These are phyloP conservation scores for Psidium guajava DNA, from an alignment of 345 rosid genomes.

Conservation along the genomic window DNA sequence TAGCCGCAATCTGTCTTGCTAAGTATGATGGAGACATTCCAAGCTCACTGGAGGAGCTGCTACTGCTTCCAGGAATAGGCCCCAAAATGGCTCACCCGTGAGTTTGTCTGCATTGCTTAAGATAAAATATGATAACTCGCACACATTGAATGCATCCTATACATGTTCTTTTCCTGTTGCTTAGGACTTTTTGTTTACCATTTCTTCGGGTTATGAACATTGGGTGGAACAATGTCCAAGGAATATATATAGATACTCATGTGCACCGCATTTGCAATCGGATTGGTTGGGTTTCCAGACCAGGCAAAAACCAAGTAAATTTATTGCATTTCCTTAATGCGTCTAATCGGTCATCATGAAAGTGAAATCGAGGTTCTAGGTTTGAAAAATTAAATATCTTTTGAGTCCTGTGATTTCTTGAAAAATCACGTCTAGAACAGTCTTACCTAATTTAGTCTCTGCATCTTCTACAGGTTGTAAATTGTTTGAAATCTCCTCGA, in stretches of 20 bases:
- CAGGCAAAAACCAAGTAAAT: constrained; percentile 26
- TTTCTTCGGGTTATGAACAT: constrained; percentile 70
- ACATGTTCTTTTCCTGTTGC: background rate
- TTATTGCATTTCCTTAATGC: background rate
- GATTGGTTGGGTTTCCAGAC: constrained; percentile 84
- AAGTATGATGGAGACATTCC: constrained; percentile 87
- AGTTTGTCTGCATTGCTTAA: background rate
- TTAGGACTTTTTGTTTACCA: constrained; percentile 2
- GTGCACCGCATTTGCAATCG: constrained; percentile 90
- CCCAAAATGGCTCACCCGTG: constrained; percentile 69
- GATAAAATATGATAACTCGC: too few relatives aligned
- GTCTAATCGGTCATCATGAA: background rate
- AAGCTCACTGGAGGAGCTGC: constrained; percentile 70
- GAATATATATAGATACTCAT: constrained; percentile 92
- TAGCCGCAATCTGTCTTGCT: constrained; percentile 67
- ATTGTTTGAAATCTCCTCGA: too few relatives aligned
- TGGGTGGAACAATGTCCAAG: constrained; percentile 83
- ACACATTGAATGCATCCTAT: too few relatives aligned
- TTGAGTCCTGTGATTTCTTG: background rate
- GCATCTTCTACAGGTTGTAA: background rate
- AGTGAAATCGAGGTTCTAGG: background rate
- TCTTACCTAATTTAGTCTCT: background rate
- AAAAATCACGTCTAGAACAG: background rate
- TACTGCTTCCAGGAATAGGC: constrained; percentile 89
- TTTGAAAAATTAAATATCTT: background rate